phyloP scores from a whole-genome alignment of 805 yeast genomes.

The Candida taoyuanica region DNA sequence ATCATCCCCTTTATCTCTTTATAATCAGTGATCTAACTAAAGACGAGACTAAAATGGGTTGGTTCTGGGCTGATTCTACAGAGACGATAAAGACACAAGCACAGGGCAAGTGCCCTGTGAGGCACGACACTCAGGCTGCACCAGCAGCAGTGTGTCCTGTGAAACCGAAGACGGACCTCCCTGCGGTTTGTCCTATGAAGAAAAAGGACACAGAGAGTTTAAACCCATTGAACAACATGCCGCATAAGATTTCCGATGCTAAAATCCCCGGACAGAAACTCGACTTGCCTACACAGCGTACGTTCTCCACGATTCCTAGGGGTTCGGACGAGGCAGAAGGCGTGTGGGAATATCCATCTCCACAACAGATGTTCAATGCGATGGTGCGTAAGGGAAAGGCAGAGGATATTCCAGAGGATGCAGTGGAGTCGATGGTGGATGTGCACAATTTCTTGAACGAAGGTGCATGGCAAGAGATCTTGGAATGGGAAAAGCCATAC shows the following conservation, averaged over 20 bases:
- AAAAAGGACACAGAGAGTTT: constrained; percentile 30
- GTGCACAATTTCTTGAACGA: constrained; percentile 95
- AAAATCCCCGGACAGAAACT: constrained; percentile 77
- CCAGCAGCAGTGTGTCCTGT: constrained; percentile 36
- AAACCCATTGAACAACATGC: constrained; percentile 90
- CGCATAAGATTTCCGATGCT: constrained; percentile 58
- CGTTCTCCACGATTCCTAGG: constrained; percentile 80
- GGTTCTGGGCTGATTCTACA: constrained; percentile 68
- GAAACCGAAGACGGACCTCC: constrained; percentile 27
- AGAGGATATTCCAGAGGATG: constrained; percentile 87
- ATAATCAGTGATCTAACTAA: too few relatives aligned
- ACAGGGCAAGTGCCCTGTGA: constrained; percentile 13
- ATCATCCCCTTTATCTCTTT: too few relatives aligned
- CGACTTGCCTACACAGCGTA: constrained; percentile 76
- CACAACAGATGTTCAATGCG: constrained; percentile 98
- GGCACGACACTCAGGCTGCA: constrained; percentile 3
- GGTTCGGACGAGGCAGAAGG: constrained; percentile 65
- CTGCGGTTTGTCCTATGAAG: constrained; percentile 39
- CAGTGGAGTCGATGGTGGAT: constrained; percentile 94
- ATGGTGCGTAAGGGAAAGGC: constrained; percentile 92
- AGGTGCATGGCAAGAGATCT: constrained; percentile 94
- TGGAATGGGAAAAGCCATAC: constrained; percentile 84
- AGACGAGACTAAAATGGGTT: constrained; percentile 84
- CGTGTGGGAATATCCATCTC: constrained; percentile 98
- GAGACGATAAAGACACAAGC: neutral